These are phyloP conservation scores for Kwoniella botswanensis DNA, from an alignment of 768 basidiomycete species.

Conservation along the genomic window DNA sequence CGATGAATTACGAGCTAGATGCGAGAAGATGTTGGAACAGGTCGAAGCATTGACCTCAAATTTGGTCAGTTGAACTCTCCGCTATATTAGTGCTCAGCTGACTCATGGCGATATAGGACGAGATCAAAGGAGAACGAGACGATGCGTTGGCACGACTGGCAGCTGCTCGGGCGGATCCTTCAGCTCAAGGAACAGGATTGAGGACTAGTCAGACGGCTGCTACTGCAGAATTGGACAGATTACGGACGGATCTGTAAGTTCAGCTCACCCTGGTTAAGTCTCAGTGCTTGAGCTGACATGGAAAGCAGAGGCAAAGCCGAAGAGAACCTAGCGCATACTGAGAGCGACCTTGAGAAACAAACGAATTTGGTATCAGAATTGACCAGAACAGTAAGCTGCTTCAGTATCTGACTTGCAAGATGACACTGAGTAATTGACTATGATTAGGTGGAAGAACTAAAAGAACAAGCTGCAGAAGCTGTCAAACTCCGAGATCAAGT, in stretches of 20 bases:
- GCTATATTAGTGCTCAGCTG: conserved; percentile 10
- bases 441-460: conserved; percentile 72
- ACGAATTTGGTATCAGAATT: conserved; percentile 71
- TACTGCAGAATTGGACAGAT: conserved; percentile 78
- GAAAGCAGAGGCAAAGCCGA: conserved; percentile 83
- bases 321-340: conserved; percentile 81
- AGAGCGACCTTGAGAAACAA: conserved; percentile 82
- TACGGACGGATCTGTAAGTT: conserved; percentile 83
- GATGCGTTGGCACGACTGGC: conserved; percentile 71
- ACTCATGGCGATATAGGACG: conserved; percentile 63
- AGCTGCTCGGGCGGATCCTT: conserved; percentile 64
- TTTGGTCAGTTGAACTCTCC: conserved; percentile 55
- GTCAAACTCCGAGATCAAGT: conserved; percentile 85
- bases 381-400: conserved; percentile 65
- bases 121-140: conserved; percentile 75
- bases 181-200: conserved; percentile 62
- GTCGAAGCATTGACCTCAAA: conserved; percentile 74
- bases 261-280: too few relatives aligned
- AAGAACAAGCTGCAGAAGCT: conserved; percentile 75
- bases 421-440: too few relatives aligned
- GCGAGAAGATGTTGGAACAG: conserved; percentile 75
- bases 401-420: too few relatives aligned
- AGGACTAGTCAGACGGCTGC: conserved; percentile 75
- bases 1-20: conserved; percentile 81
- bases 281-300: neutral